phyloP scores from a whole-genome alignment of 139 green algal genomes.

The Coccomyxa sp. region DNA sequence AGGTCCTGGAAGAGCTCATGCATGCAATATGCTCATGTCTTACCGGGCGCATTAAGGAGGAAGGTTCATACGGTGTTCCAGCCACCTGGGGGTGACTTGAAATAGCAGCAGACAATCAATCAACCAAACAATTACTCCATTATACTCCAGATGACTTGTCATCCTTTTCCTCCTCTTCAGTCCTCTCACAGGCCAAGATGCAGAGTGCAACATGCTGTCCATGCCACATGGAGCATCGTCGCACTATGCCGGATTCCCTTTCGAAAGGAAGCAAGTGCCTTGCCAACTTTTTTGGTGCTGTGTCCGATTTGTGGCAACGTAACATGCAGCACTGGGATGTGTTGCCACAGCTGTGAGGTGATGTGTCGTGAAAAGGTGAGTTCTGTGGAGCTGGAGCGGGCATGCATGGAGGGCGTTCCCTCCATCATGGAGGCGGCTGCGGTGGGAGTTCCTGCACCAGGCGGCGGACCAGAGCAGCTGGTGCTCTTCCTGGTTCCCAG shows the following conservation, averaged over 20 bases:
- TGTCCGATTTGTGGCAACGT: too few species aligned
- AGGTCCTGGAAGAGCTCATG: neutral
- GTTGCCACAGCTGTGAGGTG: too few species aligned
- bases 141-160: neutral
- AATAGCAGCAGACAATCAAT: neutral
- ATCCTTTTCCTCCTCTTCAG: too few species aligned
- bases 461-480: conserved; percentile 82
- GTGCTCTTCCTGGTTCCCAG: conserved; percentile 73
- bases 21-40: neutral
- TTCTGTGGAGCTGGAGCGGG: conserved; percentile 84
- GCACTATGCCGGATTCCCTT: too few species aligned
- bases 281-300: too few species aligned
- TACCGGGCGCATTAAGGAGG: neutral
- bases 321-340: too few species aligned
- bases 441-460: conserved; percentile 61
- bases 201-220: too few species aligned
- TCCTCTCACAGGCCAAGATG: too few species aligned
- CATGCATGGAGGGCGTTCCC: conserved; percentile 40
- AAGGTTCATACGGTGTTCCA: too few species aligned
- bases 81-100: neutral
- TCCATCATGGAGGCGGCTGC: conserved; percentile 67
- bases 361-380: conserved; percentile 50
- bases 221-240: too few species aligned
- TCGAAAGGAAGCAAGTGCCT: too few species aligned
- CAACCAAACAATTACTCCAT: neutral